Conservation (phyloP, 441 rosid species). For the Daphne laureola region DNA sequence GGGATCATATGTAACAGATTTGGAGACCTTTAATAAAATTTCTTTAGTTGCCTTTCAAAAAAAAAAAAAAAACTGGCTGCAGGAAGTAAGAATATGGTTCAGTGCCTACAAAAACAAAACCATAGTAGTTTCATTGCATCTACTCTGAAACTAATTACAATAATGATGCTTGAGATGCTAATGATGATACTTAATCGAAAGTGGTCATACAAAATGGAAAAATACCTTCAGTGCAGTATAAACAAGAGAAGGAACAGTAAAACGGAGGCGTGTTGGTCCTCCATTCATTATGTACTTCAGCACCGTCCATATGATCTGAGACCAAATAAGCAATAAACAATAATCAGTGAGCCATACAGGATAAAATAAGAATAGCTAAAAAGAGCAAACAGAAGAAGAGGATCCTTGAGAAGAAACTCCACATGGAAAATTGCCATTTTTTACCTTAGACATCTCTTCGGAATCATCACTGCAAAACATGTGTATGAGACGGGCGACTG, state of each 20-base stretch:
- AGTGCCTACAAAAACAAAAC: too few relatives aligned
- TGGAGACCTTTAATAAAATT: too few relatives aligned
- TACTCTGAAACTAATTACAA: too few relatives aligned
- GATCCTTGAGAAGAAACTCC: not conserved
- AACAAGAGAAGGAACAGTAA: constrained; percentile 49
- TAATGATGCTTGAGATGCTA: not conserved
- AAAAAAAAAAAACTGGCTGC: too few relatives aligned
- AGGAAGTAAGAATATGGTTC: too few relatives aligned
- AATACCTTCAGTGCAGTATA: constrained; percentile 53
- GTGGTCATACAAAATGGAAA: constrained; percentile 4
- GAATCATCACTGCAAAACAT: constrained; percentile 52
- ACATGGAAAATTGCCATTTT: not conserved
- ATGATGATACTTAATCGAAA: not conserved
- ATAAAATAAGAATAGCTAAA: constrained; percentile 11
- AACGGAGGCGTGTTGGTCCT: constrained; percentile 49
- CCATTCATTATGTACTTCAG: constrained; percentile 52
- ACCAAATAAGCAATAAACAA: constrained; percentile 10
- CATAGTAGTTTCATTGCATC: too few relatives aligned
- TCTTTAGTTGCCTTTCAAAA: too few relatives aligned
- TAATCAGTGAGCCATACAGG: constrained; percentile 4
- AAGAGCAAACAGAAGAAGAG: constrained; percentile 1
- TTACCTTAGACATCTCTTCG: constrained; percentile 65
- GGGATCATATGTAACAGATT: too few relatives aligned
- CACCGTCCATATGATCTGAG: constrained; percentile 53
- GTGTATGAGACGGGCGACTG: constrained; percentile 58